These are phyloP conservation scores for Mycena haematopus DNA, from an alignment of 768 basidiomycete genomes.

Conservation along the genomic window DNA sequence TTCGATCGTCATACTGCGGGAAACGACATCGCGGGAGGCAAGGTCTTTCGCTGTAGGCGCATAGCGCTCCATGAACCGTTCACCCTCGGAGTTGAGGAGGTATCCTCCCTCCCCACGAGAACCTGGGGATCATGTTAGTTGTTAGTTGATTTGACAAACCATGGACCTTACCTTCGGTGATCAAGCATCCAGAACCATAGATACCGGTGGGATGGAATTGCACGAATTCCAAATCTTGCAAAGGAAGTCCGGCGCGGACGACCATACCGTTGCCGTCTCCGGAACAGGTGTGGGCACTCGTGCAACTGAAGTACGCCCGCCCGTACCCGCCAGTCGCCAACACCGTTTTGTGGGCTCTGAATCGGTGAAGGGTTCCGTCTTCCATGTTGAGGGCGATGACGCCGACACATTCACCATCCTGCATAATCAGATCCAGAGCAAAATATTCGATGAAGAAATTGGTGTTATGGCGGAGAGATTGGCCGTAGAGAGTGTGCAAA, in stretches of 20 bases:
- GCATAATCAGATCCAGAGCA: conserved; percentile 98
- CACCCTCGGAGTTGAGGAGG: conserved; percentile 96
- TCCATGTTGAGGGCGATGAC: conserved; percentile 99
- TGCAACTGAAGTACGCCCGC: conserved; percentile 97
- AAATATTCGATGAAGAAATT: conserved; percentile 99
- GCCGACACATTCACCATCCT: conserved; percentile 98
- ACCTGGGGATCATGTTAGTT: conserved; percentile 52
- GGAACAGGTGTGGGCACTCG: conserved; percentile 97
- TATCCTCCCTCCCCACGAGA: conserved; percentile 99
- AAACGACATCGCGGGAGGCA: conserved; percentile 98
- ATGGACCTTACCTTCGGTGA: conserved; percentile 82
- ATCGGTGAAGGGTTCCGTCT: conserved; percentile 97
- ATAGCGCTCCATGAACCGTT: conserved; percentile 99
- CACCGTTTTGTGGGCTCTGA: conserved; percentile 98
- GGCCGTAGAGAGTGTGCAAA: conserved; percentile 98
- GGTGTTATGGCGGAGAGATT: conserved; percentile 98
- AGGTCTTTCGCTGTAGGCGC: conserved; percentile 99
- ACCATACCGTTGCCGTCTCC: conserved; percentile 99
- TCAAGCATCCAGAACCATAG: conserved; percentile 98
- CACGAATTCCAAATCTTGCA: conserved; percentile 99
- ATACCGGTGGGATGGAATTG: conserved; percentile 99
- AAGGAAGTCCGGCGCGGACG: conserved; percentile 90
- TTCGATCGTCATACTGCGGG: conserved; percentile 98
- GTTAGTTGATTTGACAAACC: neutral
- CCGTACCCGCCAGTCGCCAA: conserved; percentile 98